phyloP scores from a whole-genome alignment of 192 early-diverging fungal genomes.

The Backusella morwellensis region DNA sequence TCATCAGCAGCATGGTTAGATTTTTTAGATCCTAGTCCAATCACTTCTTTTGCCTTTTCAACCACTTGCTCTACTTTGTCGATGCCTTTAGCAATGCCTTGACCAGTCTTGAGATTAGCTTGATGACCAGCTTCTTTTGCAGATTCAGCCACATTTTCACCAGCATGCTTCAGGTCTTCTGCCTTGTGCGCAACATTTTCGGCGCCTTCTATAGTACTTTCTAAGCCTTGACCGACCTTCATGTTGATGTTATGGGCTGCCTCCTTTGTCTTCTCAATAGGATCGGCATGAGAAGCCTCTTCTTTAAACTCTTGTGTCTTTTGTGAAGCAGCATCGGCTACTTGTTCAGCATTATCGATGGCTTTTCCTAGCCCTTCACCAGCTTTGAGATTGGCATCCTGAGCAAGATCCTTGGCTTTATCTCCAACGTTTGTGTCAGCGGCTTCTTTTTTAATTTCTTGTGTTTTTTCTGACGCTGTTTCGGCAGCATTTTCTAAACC shows the following conservation, averaged over 20 bases:
- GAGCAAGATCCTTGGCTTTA: slow-evolving; percentile 3
- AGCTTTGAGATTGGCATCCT: slow-evolving; percentile 13
- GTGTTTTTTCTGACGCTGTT: slow-evolving; percentile 10
- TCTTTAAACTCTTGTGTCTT: slow-evolving; percentile 19
- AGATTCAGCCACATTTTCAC: neutral
- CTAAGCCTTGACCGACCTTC: neutral
- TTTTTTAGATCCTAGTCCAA: slow-evolving; percentile 24
- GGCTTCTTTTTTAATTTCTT: slow-evolving; percentile 13
- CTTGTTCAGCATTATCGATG: neutral
- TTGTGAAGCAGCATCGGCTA: neutral
- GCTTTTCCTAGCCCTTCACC: neutral
- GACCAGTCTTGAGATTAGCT: slow-evolving; percentile 21
- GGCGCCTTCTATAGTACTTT: neutral
- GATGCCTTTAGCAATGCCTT: slow-evolving; percentile 25
- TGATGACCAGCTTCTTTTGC: slow-evolving; percentile 13
- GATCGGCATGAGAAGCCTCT: neutral
- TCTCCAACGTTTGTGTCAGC: neutral
- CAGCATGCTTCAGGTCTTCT: neutral
- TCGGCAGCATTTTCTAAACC: neutral
- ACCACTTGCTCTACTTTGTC: slow-evolving; percentile 17
- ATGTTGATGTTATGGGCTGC: slow-evolving; percentile 2
- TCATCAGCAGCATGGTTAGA: neutral
- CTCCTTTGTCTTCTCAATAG: slow-evolving; percentile 8
- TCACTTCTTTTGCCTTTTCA: slow-evolving; percentile 23
- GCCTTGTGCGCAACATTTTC: neutral